Base-by-base conservation (phyloP, 2,329 filamentous ascomycete genomes). In the Septoria petroselini region DNA sequence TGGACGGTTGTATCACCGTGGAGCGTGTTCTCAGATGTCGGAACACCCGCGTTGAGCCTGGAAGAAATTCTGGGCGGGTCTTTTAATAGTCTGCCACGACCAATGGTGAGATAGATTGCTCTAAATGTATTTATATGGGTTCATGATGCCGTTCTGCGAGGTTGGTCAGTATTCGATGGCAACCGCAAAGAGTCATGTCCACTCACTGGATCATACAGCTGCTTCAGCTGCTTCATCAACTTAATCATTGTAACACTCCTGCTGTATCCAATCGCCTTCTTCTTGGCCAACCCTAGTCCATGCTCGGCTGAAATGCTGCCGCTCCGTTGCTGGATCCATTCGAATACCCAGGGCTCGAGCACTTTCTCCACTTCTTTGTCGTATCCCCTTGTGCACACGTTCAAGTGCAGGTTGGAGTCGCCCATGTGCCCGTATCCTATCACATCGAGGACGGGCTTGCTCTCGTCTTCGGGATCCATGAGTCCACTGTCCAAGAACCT, bases 381-480 rank as follows among this genome's bases (percentile, higher is more conserved):
- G 70, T 93, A 97, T 54, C 84, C 75, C 54, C 91, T 76, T 14
- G 88, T 86, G 1, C 87, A 80, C 27, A 98, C 81, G 70, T 98
- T 98, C 59, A 98, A 77, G 71, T 98, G 94, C 58, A 98, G 72
- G 71, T 98, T 98, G 3, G 86, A 83, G 71, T 98, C 93, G 31
- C 93, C 94, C 91, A 98, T 97, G 70, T 98, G 93, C 27, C 93
- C 93, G 66, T 96, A 98, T 15, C 93, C 93, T 15, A 96, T 82
- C n/a, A 96, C 91, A 50, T 85, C 86, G 1, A 94, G 80, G 4
- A 94, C 91, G 1, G 91, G 88, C 66, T 84, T 80, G 38, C 83
- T 83, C 2, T 83, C 82, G 4, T 84, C 82, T 37, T 88, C 84
- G 45, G 88, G 86, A 41, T 73, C 70, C 33, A 95, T 76, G 2